Evolutionary conservation across 306 rosid genomes (phyloP).

Genomic region (Cicer arietinum): DNA sequence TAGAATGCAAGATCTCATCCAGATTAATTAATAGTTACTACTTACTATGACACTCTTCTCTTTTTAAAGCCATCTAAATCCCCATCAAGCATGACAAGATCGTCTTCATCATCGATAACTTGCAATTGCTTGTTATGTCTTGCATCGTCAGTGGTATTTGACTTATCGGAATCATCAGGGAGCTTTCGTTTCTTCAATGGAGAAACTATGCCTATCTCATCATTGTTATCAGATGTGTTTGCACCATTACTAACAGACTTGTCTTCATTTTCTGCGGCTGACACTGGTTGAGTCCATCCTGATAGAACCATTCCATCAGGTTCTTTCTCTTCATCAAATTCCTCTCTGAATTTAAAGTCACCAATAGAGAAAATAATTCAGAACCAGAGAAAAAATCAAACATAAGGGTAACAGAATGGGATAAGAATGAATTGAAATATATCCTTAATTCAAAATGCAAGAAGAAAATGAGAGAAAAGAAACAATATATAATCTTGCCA

Average conservation of each 20-base stretch:
- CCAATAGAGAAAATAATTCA: conserved; percentile 22
- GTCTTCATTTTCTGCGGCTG: conserved; percentile 57
- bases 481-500: not conserved
- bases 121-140: conserved; percentile 56
- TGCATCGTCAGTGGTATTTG: conserved; percentile 45
- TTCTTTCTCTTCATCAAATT: conserved; percentile 97
- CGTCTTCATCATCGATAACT: conserved; percentile 76
- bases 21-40: conserved; percentile 30
- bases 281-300: conserved; percentile 80
- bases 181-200: conserved; percentile 68
- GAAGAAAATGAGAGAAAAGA: not conserved
- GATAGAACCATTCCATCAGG: conserved; percentile 93
- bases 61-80: conserved; percentile 60
- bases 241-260: conserved; percentile 64
- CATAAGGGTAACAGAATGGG: not conserved
- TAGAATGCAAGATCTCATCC: conserved; percentile 53
- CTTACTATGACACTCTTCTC: conserved; percentile 62
- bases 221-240: conserved; percentile 58
- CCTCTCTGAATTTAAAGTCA: conserved; percentile 63
- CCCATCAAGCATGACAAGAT: conserved; percentile 69
- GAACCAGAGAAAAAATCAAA: not conserved
- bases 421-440: not conserved
- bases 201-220: conserved; percentile 46
- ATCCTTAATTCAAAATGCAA: conserved; percentile 2
- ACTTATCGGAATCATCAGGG: conserved; percentile 39